Base-by-base conservation (phyloP, 2,329 filamentous ascomycete genomes). In the Botrytis aclada region DNA sequence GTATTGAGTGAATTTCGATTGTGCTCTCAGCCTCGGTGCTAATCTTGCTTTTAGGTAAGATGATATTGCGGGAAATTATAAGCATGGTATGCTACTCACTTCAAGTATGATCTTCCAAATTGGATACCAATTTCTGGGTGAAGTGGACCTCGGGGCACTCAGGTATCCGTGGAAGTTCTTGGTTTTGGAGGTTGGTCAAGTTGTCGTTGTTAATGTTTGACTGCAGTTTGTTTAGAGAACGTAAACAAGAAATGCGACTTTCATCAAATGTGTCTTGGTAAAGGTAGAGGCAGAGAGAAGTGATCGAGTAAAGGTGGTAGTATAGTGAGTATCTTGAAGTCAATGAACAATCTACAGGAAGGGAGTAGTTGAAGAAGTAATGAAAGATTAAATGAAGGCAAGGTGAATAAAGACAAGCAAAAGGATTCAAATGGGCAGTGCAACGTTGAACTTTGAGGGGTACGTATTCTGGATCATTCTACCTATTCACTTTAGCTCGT, bases 161-260 rank as follows among this genome's bases (percentile, higher is more conserved):
- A n/a, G 10, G 6, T n/a, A n/a, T n/a, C 25, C 10, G 5, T 16
- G n/a, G 12, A 0, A 4, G 7, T n/a, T n/a, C 2, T 18, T 18
- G 51, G 12, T 8, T 18, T 54, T 16, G 6, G 14, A 18, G 5
- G n/a, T 8, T 54, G 1, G 7, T 7, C 18, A 12, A 32, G n/a
- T n/a, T 45, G 4, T 22, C n/a, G 37, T 10, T 20, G 3, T 34
- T 29, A n/a, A 16, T 47, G 5, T 16, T 32, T 45, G 47, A 10
- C 18, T 64, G 5, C 29, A 29, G 12, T 54, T 54, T 29, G 51
- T 29, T 16, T 29, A 54, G 51, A 54, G 12, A 8, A 54, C 0
- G 62, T 32, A 25, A 45, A 64, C 18, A 64, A 25, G 41, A 25
- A 4, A 45, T 20, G 18, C 41, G 29, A 34, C 29, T 7, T 34